A percentile compares a stretch with the other conserved stretches of the same genome.
Conservation (phyloP, 2,329 filamentous ascomycete genomes). For the Paraphoma sp. region DNA sequence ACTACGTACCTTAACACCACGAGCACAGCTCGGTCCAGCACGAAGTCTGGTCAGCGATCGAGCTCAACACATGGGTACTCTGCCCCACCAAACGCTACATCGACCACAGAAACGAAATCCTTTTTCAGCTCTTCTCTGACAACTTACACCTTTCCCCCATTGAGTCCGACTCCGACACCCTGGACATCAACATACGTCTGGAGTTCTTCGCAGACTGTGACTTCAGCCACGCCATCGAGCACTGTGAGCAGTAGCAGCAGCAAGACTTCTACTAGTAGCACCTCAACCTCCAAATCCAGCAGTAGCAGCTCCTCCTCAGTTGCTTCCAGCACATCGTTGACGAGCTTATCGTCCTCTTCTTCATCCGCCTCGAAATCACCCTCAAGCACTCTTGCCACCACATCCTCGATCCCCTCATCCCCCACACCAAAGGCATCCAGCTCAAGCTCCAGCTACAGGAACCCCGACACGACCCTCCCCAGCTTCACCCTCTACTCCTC, state of each 20-base stretch:
- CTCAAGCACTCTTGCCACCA: neutral
- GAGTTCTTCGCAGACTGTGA: neutral
- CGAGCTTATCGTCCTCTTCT: neutral
- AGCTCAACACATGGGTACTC: constrained; percentile 8
- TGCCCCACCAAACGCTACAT: constrained; percentile 6
- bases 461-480: neutral
- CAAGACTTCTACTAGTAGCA: too few species aligned
- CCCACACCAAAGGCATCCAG: neutral
- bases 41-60: neutral
- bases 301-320: neutral
- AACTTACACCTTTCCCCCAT: neutral
- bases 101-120: neutral
- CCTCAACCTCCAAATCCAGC: too few species aligned
- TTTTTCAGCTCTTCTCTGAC: neutral
- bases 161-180: neutral
- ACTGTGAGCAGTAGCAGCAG: neutral
- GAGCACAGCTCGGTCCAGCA: constrained; percentile 4
- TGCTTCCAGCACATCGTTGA: neutral
- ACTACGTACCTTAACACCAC: constrained; percentile 5
- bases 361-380: neutral
- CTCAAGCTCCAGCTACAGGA: too few species aligned
- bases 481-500: constrained; percentile 59
- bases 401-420: neutral
- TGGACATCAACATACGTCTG: neutral
- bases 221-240: neutral